A percentile compares a stretch with the other conserved stretches of the same genome.
Conservation (phyloP, 2,329 filamentous ascomycete species). For the Aureobasidium lini region DNA sequence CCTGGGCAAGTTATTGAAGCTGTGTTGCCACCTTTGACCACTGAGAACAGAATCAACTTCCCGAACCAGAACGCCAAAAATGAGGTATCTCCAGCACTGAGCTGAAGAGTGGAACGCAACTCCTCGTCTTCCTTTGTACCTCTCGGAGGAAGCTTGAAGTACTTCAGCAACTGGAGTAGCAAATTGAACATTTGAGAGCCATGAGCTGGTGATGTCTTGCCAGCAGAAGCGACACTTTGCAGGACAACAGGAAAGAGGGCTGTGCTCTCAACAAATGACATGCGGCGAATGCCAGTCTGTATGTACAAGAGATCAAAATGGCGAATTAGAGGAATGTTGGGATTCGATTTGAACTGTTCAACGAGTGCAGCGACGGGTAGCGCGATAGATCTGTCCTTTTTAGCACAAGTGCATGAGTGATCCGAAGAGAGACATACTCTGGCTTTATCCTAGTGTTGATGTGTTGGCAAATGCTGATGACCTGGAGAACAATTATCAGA, state of each 20-base stretch:
- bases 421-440: slow-evolving; percentile 31
- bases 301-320: slow-evolving; percentile 87
- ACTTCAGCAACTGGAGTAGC: slow-evolving; percentile 66
- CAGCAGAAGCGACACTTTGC: slow-evolving; percentile 56
- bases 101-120: slow-evolving; percentile 58
- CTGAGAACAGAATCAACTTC: slow-evolving; percentile 62
- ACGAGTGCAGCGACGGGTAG: slow-evolving; percentile 78
- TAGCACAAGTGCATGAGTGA: slow-evolving; percentile 13
- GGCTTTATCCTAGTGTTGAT: slow-evolving; percentile 58
- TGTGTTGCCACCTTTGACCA: slow-evolving; percentile 27
- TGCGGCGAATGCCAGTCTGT: slow-evolving; percentile 66
- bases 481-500: slow-evolving; percentile 27
- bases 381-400: slow-evolving; percentile 50
- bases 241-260: slow-evolving; percentile 65
- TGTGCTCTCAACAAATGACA: slow-evolving; percentile 56
- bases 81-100: slow-evolving; percentile 62
- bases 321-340: slow-evolving; percentile 62
- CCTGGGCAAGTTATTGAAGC: slow-evolving; percentile 47
- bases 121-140: slow-evolving; percentile 70
- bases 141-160: slow-evolving; percentile 63
- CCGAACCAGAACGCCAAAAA: slow-evolving; percentile 71
- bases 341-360: slow-evolving; percentile 78
- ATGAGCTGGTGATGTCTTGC: slow-evolving; percentile 33
- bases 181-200: slow-evolving; percentile 69
- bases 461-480: slow-evolving; percentile 64